phyloP scores from a whole-genome alignment of 805 yeast genomes.

The Starmerella sirachaensis region DNA sequence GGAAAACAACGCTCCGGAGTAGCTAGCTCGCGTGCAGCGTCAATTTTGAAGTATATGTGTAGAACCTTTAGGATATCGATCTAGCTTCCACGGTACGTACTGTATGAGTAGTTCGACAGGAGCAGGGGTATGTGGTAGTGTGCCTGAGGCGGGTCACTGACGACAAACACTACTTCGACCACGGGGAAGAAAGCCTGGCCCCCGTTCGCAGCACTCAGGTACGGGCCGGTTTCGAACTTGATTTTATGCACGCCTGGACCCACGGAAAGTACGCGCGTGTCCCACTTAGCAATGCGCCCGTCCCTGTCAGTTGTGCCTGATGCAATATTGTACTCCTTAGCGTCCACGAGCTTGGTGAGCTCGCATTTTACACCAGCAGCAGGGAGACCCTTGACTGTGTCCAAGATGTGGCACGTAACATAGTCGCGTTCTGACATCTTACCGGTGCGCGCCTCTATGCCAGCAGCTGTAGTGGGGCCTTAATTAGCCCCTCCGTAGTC shows the following conservation, averaged over 20 bases:
- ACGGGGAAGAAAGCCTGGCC: constrained; percentile 57
- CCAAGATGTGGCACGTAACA: constrained; percentile 80
- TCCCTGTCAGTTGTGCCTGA: constrained; percentile 61
- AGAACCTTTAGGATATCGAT: neutral
- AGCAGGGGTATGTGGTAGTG: constrained; percentile 88
- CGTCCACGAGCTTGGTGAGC: constrained; percentile 21
- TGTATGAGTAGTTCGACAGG: constrained; percentile 73
- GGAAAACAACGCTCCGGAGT: too few species aligned
- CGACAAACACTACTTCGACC: constrained; percentile 66
- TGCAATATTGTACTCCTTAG: constrained; percentile 39
- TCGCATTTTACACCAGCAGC: constrained; percentile 66
- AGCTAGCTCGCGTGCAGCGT: neutral
- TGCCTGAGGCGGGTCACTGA: constrained; percentile 52
- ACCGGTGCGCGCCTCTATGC: neutral
- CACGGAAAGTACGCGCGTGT: constrained; percentile 26
- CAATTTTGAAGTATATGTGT: neutral
- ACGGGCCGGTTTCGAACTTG: constrained; percentile 62
- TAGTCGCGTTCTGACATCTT: constrained; percentile 33
- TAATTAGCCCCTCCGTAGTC: neutral
- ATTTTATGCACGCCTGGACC: constrained; percentile 61
- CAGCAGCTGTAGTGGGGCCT: neutral
- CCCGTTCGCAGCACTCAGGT: constrained; percentile 33
- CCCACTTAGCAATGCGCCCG: constrained; percentile 71
- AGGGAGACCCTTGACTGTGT: constrained; percentile 74
- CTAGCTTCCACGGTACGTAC: constrained; percentile 79